Base-by-base conservation (phyloP, 768 basidiomycete genomes). In the Leucosporidium scottii region DNA sequence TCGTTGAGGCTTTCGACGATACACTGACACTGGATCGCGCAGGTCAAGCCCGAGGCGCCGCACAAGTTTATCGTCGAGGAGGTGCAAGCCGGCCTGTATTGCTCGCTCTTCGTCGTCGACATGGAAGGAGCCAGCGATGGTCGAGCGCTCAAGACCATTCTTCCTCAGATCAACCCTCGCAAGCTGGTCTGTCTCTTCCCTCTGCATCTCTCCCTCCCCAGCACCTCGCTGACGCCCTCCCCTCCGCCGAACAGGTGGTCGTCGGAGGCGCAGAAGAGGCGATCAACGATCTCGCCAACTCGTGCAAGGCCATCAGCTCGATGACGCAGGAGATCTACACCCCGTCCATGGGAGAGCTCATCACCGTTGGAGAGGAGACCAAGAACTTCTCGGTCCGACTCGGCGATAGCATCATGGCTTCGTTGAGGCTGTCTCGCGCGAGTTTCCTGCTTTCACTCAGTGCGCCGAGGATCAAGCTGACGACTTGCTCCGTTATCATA, bases 91-190 rank as follows among this genome's bases (percentile, higher is more conserved):
- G 87, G 91, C 65, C 76, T 98, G 44, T 85, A 88, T 36, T 96
- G 94, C 74, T 85, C 88, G 7, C 79, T 98, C 34, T 84, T 93
- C 56, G 98, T 90, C 74, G 86, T 98, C 56, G 94, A 99, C 75
- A 86, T 98, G 85, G 96, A 98, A 75, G 96, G 96, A 36, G 80
- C 94, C 62, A 93, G 93, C 74, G 96, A 99, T 74, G 94, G 94
- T 2, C 89, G 94, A 68, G 93, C 96, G 1, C 87, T 96, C 68
- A 97, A 97, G 78, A 93, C 90, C 0, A 96, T 99, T 70, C 87
- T 98, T 7, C 91, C 94, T 4, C 91, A 96, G 81, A 86, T 99
- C 68, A 93, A 94, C 75, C 96, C 96, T 36, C 84, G 96, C 25
- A 93, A 93, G 82, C 86, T 98, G 85, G 94, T 93, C 64, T 55